These are phyloP conservation scores for Sporobolomyces roseus DNA, from an alignment of 768 basidiomycete species.

Conservation along the genomic window DNA sequence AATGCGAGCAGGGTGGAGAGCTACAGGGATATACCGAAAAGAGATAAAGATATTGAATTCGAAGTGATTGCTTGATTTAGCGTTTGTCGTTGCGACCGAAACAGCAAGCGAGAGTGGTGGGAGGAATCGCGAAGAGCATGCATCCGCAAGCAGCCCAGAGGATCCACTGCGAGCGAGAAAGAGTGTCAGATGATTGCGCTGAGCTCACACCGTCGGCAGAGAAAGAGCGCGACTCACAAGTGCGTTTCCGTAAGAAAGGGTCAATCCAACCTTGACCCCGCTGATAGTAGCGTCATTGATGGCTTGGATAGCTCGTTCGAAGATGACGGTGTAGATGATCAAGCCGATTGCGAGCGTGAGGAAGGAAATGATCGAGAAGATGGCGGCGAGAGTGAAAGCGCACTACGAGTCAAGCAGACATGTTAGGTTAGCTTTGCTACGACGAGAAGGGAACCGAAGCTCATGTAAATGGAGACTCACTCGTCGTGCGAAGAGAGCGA, in stretches of 20 bases:
- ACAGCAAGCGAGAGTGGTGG: conserved; percentile 23
- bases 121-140: conserved; percentile 15
- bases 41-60: no score
- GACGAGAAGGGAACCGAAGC: no score
- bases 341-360: conserved; percentile 23
- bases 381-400: conserved; percentile 21
- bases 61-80: neutral
- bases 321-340: conserved; percentile 29
- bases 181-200: neutral
- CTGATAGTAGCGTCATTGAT: conserved; percentile 21
- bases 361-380: conserved; percentile 19
- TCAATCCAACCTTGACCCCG: conserved; percentile 22
- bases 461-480: no score
- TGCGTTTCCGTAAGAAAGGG: conserved; percentile 23
- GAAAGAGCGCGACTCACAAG: conserved; percentile 11
- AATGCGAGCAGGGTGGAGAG: neutral
- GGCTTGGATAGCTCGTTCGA: conserved; percentile 18
- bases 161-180: conserved; percentile 20
- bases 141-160: conserved; percentile 24
- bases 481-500: conserved; percentile 25
- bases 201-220: neutral
- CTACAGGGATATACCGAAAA: neutral
- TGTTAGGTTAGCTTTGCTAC: no score
- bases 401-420: no score
- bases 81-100: conserved; percentile 18